Base-by-base conservation (phyloP, 306 rosid species). In the Cotoneaster glaucophyllus region DNA sequence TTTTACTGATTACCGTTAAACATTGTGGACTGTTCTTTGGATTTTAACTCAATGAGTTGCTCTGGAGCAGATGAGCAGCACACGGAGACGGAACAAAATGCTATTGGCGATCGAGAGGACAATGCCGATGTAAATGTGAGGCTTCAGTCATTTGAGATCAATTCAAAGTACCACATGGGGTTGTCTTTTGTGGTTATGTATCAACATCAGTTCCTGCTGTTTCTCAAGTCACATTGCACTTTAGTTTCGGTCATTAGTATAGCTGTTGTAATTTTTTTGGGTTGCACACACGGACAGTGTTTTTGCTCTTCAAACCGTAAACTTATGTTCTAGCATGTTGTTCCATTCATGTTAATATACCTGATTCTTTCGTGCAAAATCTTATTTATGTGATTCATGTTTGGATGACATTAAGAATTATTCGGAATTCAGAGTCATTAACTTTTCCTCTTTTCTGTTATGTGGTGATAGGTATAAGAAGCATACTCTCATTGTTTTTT, bases 21-120 rank as follows among this genome's bases (percentile, higher is more conserved):
- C 44, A 31, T 64, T 64, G 21, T 31, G 25, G 25, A 64, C 18
- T 64, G 2, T 19, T 31, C 43, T 45, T 69, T 69, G 15, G 61
- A 0, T 37, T 68, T 19, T 70, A 28, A 64, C 56, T 22, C 21
- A 64, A 34, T 34, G 66, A 61, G 65, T 29, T 77, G 0, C 73
- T 73, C 4, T 68, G 76, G 15, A 65, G 71, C 85, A 85, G 89
- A 85, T 63, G 34, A 57, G 24, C 28, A 10, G 45, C 69, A 70
- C 34, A 52, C 52, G 3, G 82, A 52, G 64, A 64, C 41, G 67
- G 72, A 71, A 41, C 76, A 63, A 32, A 69, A 74, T 65, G 87
- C 50, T 44, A 17, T 26, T 29, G 83, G 73, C 8, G 79, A 72
- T 15, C 54, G 21, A 11, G 75, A 73, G 43, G 68, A 54, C 56